phyloP scores from a whole-genome alignment of 768 basidiomycete species.

The Suillus fuscotomentosus region DNA sequence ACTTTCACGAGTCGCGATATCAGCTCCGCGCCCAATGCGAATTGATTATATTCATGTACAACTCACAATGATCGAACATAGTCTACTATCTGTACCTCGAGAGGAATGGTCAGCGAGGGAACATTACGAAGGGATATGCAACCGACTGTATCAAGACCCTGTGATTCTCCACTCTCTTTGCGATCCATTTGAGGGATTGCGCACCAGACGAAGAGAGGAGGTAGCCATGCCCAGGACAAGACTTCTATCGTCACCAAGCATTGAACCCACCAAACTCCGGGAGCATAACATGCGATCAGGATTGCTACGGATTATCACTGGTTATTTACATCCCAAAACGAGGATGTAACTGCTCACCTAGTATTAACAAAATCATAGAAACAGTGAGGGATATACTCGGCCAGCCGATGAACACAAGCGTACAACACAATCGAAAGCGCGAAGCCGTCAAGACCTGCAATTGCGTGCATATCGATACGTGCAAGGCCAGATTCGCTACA shows the following conservation, averaged over 20 bases:
- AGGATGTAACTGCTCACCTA: background rate
- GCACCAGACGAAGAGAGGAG: background rate
- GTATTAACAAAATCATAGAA: background rate
- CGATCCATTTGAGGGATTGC: background rate
- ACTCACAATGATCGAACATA: background rate
- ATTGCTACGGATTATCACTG: background rate
- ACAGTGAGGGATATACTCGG: background rate
- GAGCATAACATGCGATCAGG: background rate
- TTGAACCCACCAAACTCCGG: background rate
- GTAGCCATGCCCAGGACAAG: background rate
- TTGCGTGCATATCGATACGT: background rate
- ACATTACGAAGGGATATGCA: background rate
- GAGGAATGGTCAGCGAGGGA: background rate
- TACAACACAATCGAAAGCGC: background rate
- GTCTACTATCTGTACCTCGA: background rate
- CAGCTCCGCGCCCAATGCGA: too few species aligned
- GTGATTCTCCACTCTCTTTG: too few species aligned
- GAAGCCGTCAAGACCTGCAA: background rate
- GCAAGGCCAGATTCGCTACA: background rate
- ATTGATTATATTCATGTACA: too few species aligned
- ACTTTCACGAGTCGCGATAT: too few species aligned
- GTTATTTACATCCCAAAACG: background rate
- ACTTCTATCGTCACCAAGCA: background rate
- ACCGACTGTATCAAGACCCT: background rate
- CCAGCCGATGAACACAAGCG: background rate